A percentile compares a stretch with the other conserved stretches of the same genome.
These are phyloP conservation scores for Sisymbrium altissimum DNA, from an alignment of 345 rosid genomes.

Conservation along the genomic window DNA sequence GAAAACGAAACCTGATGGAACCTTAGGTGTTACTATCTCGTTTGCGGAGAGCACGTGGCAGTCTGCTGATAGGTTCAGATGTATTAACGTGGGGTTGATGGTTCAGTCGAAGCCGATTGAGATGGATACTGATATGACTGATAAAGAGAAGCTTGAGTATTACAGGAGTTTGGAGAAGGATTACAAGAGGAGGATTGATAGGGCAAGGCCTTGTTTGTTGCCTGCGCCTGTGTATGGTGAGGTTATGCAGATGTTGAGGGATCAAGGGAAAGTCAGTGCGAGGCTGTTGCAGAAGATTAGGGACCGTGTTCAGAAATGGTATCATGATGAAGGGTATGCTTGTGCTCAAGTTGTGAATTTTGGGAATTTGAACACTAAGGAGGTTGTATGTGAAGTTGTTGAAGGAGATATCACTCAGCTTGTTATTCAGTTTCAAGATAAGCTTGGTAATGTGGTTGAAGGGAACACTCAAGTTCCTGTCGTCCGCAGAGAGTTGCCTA, in stretches of 20 bases:
- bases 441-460: conserved; percentile 92
- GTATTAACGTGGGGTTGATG: conserved; percentile 90
- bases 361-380: conserved; percentile 88
- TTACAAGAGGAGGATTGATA: conserved; percentile 74
- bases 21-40: conserved; percentile 55
- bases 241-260: conserved; percentile 70
- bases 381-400: conserved; percentile 97
- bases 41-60: conserved; percentile 95
- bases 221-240: conserved; percentile 54
- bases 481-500: conserved; percentile 80
- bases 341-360: conserved; percentile 98
- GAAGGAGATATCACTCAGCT: conserved; percentile 95
- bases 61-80: conserved; percentile 76
- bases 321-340: conserved; percentile 93
- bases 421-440: conserved; percentile 79
- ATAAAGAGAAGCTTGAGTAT: conserved; percentile 90
- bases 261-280: conserved; percentile 84
- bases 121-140: conserved; percentile 94
- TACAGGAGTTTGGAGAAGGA: conserved; percentile 83
- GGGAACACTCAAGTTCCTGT: conserved; percentile 83
- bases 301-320: conserved; percentile 95
- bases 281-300: conserved; percentile 89
- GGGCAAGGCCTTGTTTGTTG: conserved; percentile 79
- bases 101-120: conserved; percentile 76
- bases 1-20: conserved; percentile 80